Evolutionary conservation across 495 filamentous ascomycete species (phyloP), one percentile per base, ranked within the genome.

Genomic region (Durotheca rogersii): DNA sequence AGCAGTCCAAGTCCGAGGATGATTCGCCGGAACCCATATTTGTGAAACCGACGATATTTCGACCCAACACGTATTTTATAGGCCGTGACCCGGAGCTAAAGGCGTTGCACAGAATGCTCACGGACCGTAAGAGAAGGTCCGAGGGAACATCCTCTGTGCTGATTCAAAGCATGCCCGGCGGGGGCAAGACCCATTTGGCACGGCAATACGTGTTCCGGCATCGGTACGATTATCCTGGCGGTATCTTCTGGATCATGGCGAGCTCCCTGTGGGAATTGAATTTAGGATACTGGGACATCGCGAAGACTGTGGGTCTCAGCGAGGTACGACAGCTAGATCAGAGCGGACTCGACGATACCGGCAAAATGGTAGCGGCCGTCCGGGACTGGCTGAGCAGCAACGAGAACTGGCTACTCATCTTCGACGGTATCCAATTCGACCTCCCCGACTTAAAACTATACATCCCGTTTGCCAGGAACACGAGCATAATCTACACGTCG

Each of bases 171-270:
- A 79, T 87, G 21, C 82, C 88, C n/a, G 88, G 88, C 10, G 81
- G 81, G 1, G 88, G 88, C 15, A 93, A 93, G 67, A 86, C 86
- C 0, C 87, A 91, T 62, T 70, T 92, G n/a, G 87, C 86, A 25
- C 76, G 88, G 5, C 78, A 93, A 66, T 93, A 91, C 56, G 85
- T 90, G 40, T 89, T 87, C 43, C 69, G 74, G 17, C 80, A 88
- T 47, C 77, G 74, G 14, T 74, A 77, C 7, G 74, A 82, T 56
- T 93, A 84, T 55, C 79, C 78, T 0, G 88, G 86, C 1, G 88
- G 88, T 4, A 76, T 90, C 15, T 93, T 90, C 60, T 93, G 88
- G 88, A 76, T 92, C 21, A 77, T 83, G 43, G 83, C 87, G 7
- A 86, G 85, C 57, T 82, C 80, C 7, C 66, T 73, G 16, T 70